Conservation (phyloP, 1,284 basidiomycete species). For the Anthracocystis walkeri region DNA sequence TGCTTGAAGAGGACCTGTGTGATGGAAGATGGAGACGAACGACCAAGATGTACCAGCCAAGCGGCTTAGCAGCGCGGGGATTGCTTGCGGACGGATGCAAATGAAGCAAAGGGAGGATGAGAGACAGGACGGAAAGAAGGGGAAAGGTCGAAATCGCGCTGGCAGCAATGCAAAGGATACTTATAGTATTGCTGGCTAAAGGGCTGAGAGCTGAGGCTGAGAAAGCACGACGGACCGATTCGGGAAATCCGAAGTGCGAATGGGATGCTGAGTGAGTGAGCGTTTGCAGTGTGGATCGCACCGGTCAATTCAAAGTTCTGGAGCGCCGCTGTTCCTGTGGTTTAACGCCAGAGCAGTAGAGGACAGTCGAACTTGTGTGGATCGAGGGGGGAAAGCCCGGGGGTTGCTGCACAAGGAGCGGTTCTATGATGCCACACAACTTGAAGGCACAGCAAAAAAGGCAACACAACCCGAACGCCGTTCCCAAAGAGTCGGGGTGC, state of each 20-base stretch:
- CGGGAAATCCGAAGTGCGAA: constrained; percentile 1
- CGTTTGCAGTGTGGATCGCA: not conserved
- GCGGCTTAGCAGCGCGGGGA: not conserved
- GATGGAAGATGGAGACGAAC: not conserved
- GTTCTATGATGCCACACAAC: constrained; percentile 25
- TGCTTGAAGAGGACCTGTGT: not conserved
- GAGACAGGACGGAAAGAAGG: not conserved
- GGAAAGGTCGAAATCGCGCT: not conserved
- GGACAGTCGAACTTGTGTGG: no score
- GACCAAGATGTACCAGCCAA: not conserved
- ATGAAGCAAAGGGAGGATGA: not conserved
- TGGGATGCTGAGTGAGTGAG: not conserved
- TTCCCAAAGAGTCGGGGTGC: not conserved
- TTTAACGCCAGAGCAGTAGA: not conserved
- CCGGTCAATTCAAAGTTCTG: constrained; percentile 1
- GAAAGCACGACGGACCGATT: not conserved
- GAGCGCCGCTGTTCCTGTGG: not conserved
- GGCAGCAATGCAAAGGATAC: not conserved
- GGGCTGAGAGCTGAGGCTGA: no score
- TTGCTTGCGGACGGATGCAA: not conserved
- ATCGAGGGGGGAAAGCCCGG: constrained; percentile 1
- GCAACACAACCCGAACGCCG: not conserved
- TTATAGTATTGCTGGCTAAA: constrained; percentile 4
- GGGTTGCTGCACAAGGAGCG: constrained; percentile 6
- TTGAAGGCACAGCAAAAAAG: not conserved